These are phyloP conservation scores for Trichoderma citrinoviride DNA, from an alignment of 2,329 filamentous ascomycete genomes.

Conservation along the genomic window DNA sequence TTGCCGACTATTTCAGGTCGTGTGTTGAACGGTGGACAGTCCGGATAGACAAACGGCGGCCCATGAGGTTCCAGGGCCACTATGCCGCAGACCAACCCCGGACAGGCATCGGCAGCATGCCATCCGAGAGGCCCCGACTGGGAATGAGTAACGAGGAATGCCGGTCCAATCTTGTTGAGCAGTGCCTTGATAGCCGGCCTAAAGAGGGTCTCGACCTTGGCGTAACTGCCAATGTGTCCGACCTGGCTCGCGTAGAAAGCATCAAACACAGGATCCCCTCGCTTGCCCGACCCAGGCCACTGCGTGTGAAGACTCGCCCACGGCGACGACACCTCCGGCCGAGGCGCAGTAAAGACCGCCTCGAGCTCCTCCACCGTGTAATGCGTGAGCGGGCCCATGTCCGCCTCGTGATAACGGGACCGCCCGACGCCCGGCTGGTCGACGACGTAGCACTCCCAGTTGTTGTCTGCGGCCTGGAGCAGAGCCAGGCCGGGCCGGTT, in stretches of 20 bases:
- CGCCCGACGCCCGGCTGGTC: background rate
- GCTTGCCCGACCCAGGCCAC: constrained; percentile 41
- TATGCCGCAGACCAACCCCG: background rate
- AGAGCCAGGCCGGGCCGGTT: background rate
- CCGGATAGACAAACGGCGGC: background rate
- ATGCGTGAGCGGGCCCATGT: background rate
- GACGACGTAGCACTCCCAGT: constrained; percentile 4
- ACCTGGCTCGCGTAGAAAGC: constrained; percentile 33
- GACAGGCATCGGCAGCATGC: background rate
- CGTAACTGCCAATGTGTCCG: background rate
- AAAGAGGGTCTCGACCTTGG: background rate
- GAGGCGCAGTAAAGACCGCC: background rate
- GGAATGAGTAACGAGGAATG: background rate
- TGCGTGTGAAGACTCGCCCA: constrained; percentile 36
- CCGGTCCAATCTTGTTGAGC: background rate
- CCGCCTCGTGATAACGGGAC: background rate
- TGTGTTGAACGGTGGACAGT: background rate
- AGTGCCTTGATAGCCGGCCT: background rate
- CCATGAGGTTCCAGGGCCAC: background rate
- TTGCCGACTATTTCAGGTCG: background rate
- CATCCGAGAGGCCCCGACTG: background rate
- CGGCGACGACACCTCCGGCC: background rate
- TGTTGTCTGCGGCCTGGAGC: background rate
- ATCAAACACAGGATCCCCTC: constrained; percentile 42
- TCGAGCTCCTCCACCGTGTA: background rate